A percentile compares a stretch with the other conserved stretches of the same genome.
Evolutionary conservation across 306 rosid species (phyloP).

Genomic region (Citrullus amarus): DNA sequence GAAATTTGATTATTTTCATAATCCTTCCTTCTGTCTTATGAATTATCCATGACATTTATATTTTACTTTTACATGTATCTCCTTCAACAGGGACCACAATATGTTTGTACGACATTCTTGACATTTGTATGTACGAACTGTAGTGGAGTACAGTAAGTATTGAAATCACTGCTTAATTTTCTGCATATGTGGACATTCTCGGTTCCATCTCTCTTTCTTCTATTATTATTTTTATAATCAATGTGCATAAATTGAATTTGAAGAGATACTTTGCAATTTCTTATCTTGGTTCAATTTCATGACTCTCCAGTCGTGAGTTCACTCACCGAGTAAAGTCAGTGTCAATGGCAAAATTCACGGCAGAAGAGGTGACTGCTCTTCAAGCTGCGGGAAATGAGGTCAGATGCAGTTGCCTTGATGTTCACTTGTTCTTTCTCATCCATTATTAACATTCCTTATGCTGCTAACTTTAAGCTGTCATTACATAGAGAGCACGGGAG

Average conservation of each 20-base stretch:
- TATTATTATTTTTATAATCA: not conserved
- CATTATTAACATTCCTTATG: not conserved
- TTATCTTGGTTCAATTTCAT: constrained; percentile 3
- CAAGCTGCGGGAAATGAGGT: constrained; percentile 96
- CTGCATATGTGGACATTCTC: not conserved
- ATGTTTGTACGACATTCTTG: constrained; percentile 75
- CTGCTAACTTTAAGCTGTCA: not conserved
- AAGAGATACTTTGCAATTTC: not conserved
- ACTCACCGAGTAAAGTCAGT: constrained; percentile 87
- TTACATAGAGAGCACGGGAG: constrained; percentile 60
- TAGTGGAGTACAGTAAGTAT: constrained; percentile 89
- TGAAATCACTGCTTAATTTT: not conserved
- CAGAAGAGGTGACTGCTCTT: constrained; percentile 70
- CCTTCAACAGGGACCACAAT: constrained; percentile 77
- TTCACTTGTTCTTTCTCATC: not conserved
- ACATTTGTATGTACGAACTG: constrained; percentile 85
- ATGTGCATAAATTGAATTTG: not conserved
- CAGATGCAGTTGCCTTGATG: not conserved
- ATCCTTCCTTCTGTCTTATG: not conserved
- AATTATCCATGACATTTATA: not conserved
- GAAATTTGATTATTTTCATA: not conserved
- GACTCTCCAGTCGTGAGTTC: constrained; percentile 66
- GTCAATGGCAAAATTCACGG: constrained; percentile 67
- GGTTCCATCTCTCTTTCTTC: not conserved
- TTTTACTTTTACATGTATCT: not conserved